Conservation (phyloP, 495 filamentous ascomycete species). For the Penicillium coffeae region DNA sequence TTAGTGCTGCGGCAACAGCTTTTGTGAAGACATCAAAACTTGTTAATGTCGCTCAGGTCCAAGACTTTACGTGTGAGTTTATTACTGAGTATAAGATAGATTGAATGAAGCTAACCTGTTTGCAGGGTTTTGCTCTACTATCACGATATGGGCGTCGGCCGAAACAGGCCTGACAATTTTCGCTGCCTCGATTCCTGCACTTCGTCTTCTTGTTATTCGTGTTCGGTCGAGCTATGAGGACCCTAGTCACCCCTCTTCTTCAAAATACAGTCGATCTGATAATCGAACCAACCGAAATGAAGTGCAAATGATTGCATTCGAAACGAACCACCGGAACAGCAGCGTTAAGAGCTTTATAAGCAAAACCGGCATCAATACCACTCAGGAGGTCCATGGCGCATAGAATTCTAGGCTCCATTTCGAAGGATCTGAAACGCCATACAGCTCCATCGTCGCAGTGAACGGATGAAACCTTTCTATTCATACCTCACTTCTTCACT, state of each 20-base stretch:
- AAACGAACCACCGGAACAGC: background rate
- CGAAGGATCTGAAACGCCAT: too few relatives aligned
- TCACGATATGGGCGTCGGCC: conserved; percentile 23
- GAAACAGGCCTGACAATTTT: conserved; percentile 25
- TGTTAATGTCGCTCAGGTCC: conserved; percentile 13
- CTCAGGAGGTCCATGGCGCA: background rate
- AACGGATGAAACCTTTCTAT: too few relatives aligned
- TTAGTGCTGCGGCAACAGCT: conserved; percentile 17
- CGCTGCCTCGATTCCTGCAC: conserved; percentile 24
- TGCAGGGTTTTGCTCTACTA: conserved; percentile 11
- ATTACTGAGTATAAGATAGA: background rate
- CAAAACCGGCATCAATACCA: background rate
- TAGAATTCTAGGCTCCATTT: background rate
- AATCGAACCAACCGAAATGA: background rate
- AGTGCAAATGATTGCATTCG: background rate
- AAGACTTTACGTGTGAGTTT: conserved; percentile 26
- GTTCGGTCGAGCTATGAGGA: conserved; percentile 16
- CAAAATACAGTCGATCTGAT: background rate
- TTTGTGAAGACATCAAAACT: conserved; percentile 25
- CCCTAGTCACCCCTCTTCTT: background rate
- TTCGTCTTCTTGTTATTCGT: conserved; percentile 15
- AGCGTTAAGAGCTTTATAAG: background rate
- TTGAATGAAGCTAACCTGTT: background rate
- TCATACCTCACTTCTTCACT: too few relatives aligned
- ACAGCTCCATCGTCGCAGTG: too few relatives aligned